phyloP scores from a whole-genome alignment of 2,329 filamentous ascomycete species.

The Pseudogymnoascus sp. region DNA sequence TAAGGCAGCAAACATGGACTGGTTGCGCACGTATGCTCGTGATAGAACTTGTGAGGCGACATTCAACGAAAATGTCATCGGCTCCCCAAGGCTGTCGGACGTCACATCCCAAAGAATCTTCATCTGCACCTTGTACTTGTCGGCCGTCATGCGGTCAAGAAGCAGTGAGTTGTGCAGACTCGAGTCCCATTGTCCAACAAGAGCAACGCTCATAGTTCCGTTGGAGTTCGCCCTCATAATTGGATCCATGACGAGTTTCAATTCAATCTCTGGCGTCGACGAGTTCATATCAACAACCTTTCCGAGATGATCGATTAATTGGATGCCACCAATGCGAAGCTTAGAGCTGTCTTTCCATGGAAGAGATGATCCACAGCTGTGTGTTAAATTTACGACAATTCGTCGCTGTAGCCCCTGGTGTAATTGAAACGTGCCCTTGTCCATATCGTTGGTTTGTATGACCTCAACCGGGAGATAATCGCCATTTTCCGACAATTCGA shows the following conservation, averaged over 20 bases:
- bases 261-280: constrained; percentile 61
- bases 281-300: constrained; percentile 73
- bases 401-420: constrained; percentile 90
- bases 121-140: constrained; percentile 86
- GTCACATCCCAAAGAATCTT: constrained; percentile 77
- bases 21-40: constrained; percentile 73
- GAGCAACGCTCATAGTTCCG: constrained; percentile 76
- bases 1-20: constrained; percentile 77
- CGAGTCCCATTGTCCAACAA: constrained; percentile 95
- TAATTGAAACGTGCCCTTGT: constrained; percentile 86
- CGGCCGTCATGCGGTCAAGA: constrained; percentile 86
- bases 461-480: constrained; percentile 91
- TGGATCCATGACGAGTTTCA: constrained; percentile 72
- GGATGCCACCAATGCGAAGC: constrained; percentile 71
- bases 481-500: constrained; percentile 85
- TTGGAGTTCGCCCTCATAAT: constrained; percentile 79
- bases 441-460: constrained; percentile 72
- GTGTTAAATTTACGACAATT: constrained; percentile 78
- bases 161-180: constrained; percentile 86
- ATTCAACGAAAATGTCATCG: constrained; percentile 78
- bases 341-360: constrained; percentile 79
- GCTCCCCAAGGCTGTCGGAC: constrained; percentile 75
- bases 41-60: constrained; percentile 77
- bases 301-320: constrained; percentile 74
- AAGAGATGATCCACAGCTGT: constrained; percentile 79